Evolutionary conservation across 306 rosid species (phyloP).

Genomic region (Lathyrus aphaca): DNA sequence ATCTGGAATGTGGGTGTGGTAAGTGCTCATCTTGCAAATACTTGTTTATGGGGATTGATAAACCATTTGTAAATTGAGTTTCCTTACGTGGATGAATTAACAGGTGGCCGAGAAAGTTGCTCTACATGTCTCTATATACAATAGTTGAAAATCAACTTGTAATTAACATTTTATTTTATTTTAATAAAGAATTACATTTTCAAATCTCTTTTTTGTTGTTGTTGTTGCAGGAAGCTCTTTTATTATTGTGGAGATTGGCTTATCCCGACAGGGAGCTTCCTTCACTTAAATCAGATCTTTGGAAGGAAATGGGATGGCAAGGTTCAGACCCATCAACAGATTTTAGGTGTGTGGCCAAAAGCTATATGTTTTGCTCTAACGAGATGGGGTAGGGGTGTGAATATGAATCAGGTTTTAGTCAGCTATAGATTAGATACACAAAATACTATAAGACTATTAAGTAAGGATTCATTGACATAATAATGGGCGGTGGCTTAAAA

Average conservation of each 20-base stretch:
- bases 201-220: constrained; percentile 16
- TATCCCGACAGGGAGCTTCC: constrained; percentile 84
- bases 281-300: constrained; percentile 80
- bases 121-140: constrained; percentile 3
- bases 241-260: constrained; percentile 83
- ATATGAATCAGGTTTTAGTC: constrained; percentile 36
- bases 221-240: constrained; percentile 76
- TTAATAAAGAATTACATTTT: constrained; percentile 4
- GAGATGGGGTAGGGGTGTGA: neutral
- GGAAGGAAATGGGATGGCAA: constrained; percentile 99
- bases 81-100: constrained; percentile 1
- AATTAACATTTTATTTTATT: constrained; percentile 4
- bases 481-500: neutral
- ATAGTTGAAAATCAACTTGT: constrained; percentile 19
- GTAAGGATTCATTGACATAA: constrained; percentile 29
- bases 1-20: constrained; percentile 8
- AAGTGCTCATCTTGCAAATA: constrained; percentile 22
- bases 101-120: constrained; percentile 20
- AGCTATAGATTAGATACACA: neutral
- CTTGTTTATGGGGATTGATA: constrained; percentile 13
- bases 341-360: constrained; percentile 68
- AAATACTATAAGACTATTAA: constrained; percentile 8
- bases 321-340: constrained; percentile 97
- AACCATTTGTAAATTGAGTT: constrained; percentile 2
- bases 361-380: constrained; percentile 14